Evolutionary conservation across 2,329 filamentous ascomycete genomes (phyloP), one percentile per base, ranked within the genome.

Genomic region (Colletotrichum eleusines): DNA sequence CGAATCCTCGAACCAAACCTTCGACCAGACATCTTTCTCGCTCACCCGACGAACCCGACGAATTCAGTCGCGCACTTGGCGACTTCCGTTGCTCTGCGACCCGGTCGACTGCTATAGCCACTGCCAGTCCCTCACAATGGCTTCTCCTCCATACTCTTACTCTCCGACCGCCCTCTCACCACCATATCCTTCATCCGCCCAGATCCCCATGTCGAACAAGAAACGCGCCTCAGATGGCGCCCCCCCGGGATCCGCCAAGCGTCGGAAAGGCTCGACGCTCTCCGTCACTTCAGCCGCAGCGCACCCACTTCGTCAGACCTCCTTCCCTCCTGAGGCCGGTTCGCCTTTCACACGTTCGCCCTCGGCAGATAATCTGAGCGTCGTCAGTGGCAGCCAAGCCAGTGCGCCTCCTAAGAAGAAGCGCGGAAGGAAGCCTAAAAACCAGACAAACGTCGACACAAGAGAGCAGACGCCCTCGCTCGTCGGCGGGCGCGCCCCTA

Each of bases 271-370:
- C 7, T 94, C 91, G 16, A 87, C 81, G 72, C 83, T 90, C 73
- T 90, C 90, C 4, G 82, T 85, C 33, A 80, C 85, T 11, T 88
- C 88, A 9, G 76, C 78, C 18, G 75, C 77, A 1, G 84, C 87
- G 0, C 92, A 94, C 74, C 92, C 91, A 1, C 88, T 96, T 1
- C 92, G 93, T 48, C 92, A 94, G 77, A 95, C 94, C 5, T 94
- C 92, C 0, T 96, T 94, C 77, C 92, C 92, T 0, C 92, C 92
- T 33, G 91, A 88, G 64, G 81, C 80, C 42, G 80, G 84, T 28
- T 89, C 88, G 2, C 85, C 88, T 0, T 86, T 86, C 50, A 85
- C 85, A 23, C 88, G 91, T 20, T 93, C 91, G 0, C 91, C 91
- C 0, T 92, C 89, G 1, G 84, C 90, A 61, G 91, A 92, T 69